phyloP scores from a whole-genome alignment of 2,329 filamentous ascomycete species.

The Xylariaceae sp. region DNA sequence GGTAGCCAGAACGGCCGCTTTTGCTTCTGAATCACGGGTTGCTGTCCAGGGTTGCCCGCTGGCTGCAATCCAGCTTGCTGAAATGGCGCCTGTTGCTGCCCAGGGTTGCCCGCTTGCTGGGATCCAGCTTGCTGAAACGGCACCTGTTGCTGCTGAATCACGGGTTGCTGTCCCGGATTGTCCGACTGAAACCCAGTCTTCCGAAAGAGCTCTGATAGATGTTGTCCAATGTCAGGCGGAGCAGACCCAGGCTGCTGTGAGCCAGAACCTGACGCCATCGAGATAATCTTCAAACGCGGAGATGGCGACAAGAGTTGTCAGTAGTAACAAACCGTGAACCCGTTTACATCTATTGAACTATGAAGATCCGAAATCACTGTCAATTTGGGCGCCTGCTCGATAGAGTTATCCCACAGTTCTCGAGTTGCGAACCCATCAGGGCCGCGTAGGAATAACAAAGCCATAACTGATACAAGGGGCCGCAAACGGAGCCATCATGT shows the following conservation, averaged over 20 bases:
- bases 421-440: background rate
- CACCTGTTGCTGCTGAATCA: too few species aligned
- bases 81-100: too few species aligned
- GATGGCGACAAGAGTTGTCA: background rate
- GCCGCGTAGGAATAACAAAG: background rate
- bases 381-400: background rate
- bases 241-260: background rate
- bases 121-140: too few species aligned
- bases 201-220: background rate
- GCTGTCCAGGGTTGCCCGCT: too few species aligned
- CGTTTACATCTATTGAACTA: background rate
- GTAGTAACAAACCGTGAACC: background rate
- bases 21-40: too few species aligned
- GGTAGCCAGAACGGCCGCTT: background rate
- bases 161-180: too few species aligned
- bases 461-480: background rate
- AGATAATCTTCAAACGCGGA: background rate
- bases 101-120: too few species aligned
- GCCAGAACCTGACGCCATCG: background rate
- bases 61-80: too few species aligned
- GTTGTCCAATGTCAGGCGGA: background rate
- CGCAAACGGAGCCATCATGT: slow-evolving; percentile 6
- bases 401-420: background rate
- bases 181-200: too few species aligned
- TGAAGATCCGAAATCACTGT: background rate